These are phyloP conservation scores for Lizanozyma gosingica DNA, from an alignment of 1,139 yeast genomes.

Conservation along the genomic window DNA sequence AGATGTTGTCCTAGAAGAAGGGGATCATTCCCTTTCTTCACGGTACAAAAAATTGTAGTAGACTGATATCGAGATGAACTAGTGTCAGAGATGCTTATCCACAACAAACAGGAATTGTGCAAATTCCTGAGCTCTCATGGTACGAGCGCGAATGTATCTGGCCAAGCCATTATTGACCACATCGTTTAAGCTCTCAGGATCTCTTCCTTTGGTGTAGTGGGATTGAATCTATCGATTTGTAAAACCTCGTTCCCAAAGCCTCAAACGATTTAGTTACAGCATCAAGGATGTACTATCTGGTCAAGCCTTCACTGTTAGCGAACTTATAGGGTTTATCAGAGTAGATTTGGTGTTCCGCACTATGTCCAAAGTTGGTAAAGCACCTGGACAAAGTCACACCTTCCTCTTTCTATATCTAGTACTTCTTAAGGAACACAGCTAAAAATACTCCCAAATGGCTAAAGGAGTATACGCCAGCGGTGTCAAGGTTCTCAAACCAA, in stretches of 20 bases:
- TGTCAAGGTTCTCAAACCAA: slow-evolving; percentile 46
- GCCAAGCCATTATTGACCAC: slow-evolving; percentile 38
- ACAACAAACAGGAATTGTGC: slow-evolving; percentile 43
- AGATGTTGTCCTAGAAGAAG: slow-evolving; percentile 28
- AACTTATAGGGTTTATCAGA: neutral
- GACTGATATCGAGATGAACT: slow-evolving; percentile 53
- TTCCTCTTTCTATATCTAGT: slow-evolving; percentile 33
- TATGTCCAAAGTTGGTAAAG: neutral
- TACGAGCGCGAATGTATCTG: slow-evolving; percentile 53
- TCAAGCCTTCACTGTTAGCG: slow-evolving; percentile 24
- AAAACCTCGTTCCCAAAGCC: slow-evolving; percentile 47
- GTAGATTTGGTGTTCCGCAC: no score
- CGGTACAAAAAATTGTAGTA: slow-evolving; percentile 46
- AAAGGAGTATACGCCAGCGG: slow-evolving; percentile 40
- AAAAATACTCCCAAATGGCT: slow-evolving; percentile 33
- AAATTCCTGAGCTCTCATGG: slow-evolving; percentile 43
- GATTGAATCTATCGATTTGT: slow-evolving; percentile 45
- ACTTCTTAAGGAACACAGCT: slow-evolving; percentile 34
- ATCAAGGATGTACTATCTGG: slow-evolving; percentile 47
- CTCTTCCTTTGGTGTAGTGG: slow-evolving; percentile 35
- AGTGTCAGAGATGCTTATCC: slow-evolving; percentile 43
- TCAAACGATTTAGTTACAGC: slow-evolving; percentile 39
- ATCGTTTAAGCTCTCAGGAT: slow-evolving; percentile 47
- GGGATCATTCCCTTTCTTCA: slow-evolving; percentile 54
- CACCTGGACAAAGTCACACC: slow-evolving; percentile 39